Conservation (phyloP, 2,329 filamentous ascomycete genomes). For the Aspergillus phoenicis region DNA sequence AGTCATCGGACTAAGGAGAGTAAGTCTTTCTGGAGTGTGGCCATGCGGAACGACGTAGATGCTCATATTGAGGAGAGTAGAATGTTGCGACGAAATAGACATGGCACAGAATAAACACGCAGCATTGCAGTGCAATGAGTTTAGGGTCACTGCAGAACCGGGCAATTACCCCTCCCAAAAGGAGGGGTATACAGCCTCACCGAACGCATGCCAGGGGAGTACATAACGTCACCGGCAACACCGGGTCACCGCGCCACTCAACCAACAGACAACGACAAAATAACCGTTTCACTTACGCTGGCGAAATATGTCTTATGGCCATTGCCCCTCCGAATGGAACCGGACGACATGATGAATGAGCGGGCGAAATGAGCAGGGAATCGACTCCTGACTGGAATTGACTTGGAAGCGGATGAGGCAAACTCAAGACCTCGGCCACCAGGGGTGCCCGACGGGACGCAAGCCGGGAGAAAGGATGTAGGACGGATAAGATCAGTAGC, state of each 20-base stretch:
- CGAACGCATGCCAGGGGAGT: neutral
- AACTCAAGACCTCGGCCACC: conserved; percentile 23
- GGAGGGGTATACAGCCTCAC: neutral
- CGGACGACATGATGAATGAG: conserved; percentile 33
- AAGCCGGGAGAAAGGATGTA: conserved; percentile 9
- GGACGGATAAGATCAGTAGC: neutral
- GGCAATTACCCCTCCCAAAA: neutral
- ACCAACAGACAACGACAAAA: neutral
- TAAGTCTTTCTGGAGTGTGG: conserved; percentile 11
- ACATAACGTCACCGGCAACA: neutral
- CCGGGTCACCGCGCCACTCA: neutral
- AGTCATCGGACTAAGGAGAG: conserved; percentile 77
- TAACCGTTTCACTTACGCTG: conserved; percentile 32
- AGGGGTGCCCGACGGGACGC: conserved; percentile 20
- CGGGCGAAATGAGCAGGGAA: neutral
- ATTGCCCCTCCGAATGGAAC: conserved; percentile 33
- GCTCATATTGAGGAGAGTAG: neutral
- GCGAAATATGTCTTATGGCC: conserved; percentile 35
- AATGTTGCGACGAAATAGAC: neutral
- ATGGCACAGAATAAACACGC: neutral
- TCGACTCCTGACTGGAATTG: conserved; percentile 2
- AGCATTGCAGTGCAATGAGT: neutral
- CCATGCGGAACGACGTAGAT: neutral
- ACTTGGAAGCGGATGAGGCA: conserved; percentile 4
- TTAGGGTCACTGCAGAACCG: neutral